Base-by-base conservation (phyloP, 2,329 filamentous ascomycete species). In the Ambrosiella xylebori region DNA sequence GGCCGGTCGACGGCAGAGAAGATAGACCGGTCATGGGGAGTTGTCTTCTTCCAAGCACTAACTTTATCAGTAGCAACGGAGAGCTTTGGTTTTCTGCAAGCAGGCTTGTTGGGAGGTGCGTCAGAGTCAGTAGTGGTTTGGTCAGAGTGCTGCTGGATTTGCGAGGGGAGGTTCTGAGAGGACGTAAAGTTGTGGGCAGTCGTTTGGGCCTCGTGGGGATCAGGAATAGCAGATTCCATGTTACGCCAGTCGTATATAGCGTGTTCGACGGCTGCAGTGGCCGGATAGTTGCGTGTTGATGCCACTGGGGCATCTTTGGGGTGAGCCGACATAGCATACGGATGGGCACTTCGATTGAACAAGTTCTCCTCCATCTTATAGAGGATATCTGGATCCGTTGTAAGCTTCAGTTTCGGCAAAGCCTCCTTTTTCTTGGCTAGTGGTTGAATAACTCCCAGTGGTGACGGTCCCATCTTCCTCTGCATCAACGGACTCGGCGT, bases 1-100 rank as follows among this genome's bases (percentile, higher is more conserved):
- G 59, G 59, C n/a, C 56, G 52, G 19, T 60, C 59, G n/a, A 58
- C 40, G 4, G 59, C 59, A 4, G 59, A 60, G 12, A 58, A 36
- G 5, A 60, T 41, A 7, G 45, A 12, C 2, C 52, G 55, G 17
- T 50, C 8, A 7, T 50, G 17, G 40, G 55, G 7, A 13, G 54
- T 12, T 8, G 59, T 58, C 47, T 58, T 57, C 53, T 60, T 60
- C 59, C 59, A 60, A n/a, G 52, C 51, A 40, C 35, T 54, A 11
- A 37, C 35, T 41, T 44, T 47, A 47, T 11, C 13, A 15, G 59
- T 60, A 6, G 51, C 36, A 40, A 60, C 57, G 56, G 51, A 54
- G 36, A 60, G 59, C 38, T 60, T 57, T 13, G 59, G 59, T 19
- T 57, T 57, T 6, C 47, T 13, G 13, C 49, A 36, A 9, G 27